Conservation (phyloP, 73 alveolate species). For the Paramecium pentaurelia region DNA sequence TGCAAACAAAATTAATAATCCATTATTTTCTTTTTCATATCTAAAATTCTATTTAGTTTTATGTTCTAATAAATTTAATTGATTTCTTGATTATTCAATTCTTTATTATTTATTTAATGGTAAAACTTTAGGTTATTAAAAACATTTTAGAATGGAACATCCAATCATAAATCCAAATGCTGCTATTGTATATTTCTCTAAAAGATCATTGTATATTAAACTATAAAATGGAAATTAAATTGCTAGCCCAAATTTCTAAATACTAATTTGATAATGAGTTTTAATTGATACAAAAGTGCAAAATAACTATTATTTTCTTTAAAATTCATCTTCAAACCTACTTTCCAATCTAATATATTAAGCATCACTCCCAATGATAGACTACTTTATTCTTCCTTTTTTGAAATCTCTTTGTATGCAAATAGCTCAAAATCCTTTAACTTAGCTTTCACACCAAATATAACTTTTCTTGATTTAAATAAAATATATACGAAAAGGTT, state of each 20-base stretch:
- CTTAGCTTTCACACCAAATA: neutral
- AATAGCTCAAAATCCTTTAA: neutral
- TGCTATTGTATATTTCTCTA: neutral
- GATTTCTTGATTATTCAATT: neutral
- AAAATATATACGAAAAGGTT: neutral
- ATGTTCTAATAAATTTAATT: neutral
- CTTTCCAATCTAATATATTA: neutral
- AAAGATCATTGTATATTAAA: neutral
- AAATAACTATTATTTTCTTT: neutral
- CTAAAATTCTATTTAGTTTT: neutral
- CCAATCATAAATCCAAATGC: neutral
- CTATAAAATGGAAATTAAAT: neutral
- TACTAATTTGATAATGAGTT: neutral
- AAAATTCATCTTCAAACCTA: neutral
- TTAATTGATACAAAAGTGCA: neutral
- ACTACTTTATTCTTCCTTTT: neutral
- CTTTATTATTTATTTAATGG: neutral
- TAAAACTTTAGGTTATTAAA: neutral
- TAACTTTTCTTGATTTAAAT: neutral
- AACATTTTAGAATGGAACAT: neutral
- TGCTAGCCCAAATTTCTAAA: neutral
- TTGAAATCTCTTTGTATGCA: neutral
- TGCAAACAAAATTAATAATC: neutral
- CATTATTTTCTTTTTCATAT: neutral
- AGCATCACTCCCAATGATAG: neutral